Evolutionary conservation across 1,139 yeast species (phyloP), one percentile per base, ranked within the genome.

Genomic region (Yamadazyma diospyri): DNA sequence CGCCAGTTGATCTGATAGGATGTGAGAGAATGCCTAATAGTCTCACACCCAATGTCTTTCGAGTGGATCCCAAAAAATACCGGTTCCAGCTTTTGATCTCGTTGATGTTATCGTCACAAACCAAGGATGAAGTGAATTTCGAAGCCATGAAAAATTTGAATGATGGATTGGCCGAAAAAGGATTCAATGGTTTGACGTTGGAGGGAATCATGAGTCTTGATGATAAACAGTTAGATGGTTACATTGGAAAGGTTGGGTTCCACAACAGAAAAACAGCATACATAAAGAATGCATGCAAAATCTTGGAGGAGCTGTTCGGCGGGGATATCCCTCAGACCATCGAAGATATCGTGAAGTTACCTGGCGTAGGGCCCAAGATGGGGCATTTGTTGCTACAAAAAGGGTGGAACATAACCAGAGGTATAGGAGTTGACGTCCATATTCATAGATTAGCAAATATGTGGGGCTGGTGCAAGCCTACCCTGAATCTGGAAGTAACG

Each of bases 341-440:
- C 9, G 78, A 72, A 7, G 89, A 81, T 1, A 67, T 88, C 37
- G 69, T 76, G 3, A 58, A 71, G 1, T 59, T 89, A 23, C 97
- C 97, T 0, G 98, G 98, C 0, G 95, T 89, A 1, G 98, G 98
- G 0, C 96, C 96, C 8, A 89, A 89, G 53, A 89, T 89, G 97
- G 95, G 95, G 0, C 83, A 76, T 53, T 59, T 89, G 22, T 68
- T 89, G 3, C 61, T 87, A 42, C 95, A 87, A 47, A 72, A 78
- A 26, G 96, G 94, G 0, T 88, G 96, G 95, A 63, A 69, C 23
- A 63, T 79, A 34, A 79, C 71, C 33, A 64, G 65, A 19, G 97
- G 97, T 0, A 86, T 89, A 17, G 97, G 97, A 10, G 97, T 89
- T 6, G 98, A 89, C 55, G 94, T 88, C 3, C 98, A 89, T 56